Conservation (phyloP, 495 filamentous ascomycete species). For the Aspergillus diversus region DNA sequence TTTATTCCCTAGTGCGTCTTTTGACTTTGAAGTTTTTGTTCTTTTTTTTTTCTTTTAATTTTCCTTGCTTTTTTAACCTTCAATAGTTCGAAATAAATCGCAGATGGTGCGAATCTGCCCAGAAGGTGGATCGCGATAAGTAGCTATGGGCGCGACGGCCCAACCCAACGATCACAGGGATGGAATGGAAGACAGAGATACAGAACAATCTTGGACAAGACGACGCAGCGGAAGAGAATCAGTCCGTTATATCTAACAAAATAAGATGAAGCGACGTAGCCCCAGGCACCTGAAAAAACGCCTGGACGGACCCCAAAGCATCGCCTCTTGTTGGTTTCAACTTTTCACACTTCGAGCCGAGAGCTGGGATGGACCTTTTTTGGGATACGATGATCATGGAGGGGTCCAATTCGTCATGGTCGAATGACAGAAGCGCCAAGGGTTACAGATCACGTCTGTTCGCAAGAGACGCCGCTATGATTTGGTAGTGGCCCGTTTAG, state of each 20-base stretch:
- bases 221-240: neutral
- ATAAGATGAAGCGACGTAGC: neutral
- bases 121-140: neutral
- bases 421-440: constrained; percentile 21
- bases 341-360: constrained; percentile 3
- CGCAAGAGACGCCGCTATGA: neutral
- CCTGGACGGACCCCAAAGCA: constrained; percentile 7
- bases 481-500: neutral
- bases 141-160: neutral
- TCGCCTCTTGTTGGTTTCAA: constrained; percentile 9
- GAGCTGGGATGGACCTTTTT: constrained; percentile 6
- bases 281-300: neutral
- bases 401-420: constrained; percentile 23
- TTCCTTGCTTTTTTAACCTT: constrained; percentile 2
- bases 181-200: neutral
- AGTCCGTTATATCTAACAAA: neutral
- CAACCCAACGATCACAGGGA: neutral
- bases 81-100: constrained; percentile 3
- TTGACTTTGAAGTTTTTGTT: constrained; percentile 5
- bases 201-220: neutral
- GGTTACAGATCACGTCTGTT: constrained; percentile 23
- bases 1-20: neutral
- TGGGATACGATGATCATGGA: constrained; percentile 20
- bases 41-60: constrained; percentile 1
- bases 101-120: neutral